Evolutionary conservation across 495 filamentous ascomycete species (phyloP), one percentile per base, ranked within the genome.

Genomic region (Aspergillus coremiiformis): DNA sequence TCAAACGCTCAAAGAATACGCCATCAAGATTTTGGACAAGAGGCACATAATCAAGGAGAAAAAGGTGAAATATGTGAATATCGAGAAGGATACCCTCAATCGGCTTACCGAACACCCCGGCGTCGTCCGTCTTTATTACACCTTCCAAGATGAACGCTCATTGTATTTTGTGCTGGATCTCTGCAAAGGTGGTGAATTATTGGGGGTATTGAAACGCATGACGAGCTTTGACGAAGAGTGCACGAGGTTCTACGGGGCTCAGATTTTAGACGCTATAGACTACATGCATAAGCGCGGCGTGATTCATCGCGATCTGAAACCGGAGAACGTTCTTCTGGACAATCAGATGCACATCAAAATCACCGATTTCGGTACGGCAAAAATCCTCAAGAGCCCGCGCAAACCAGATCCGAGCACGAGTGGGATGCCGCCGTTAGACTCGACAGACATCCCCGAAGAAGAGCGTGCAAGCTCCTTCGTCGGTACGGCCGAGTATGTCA

Each of bases 1-100:
- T 44, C 90, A 96, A 67, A 97, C 90, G 0, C 71, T 94, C 41
- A 93, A 94, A 55, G 94, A 99, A 66, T 97, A 96, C 63, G 94
- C 94, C 23, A 92, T 99, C 70, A 99, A 99, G 65, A 92, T 99
- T 22, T 77, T 99, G 35, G 93, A 97, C 70, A 99, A 99, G 72
- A 84, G 90, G 56, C 94, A 99, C 69, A 99, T 99, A 60, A 97
- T 99, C 76, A 97, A 96, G 73, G 94, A 99, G 71, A 96, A 92
- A 68, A 99, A 99, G 76, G 94, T 99, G 57, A 99, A 99, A 75
- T 99, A 99, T 66, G 94, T 99, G 64, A 96, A 96, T 67, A 97
- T 99, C 57, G 94, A 99, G 71, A 96, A 95, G 72, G 90, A 99
- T 68, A 96, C 94, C 9, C 77, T 99, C 29, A 99, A 99, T 63